These are phyloP conservation scores for Pleurotus tuber-regium DNA, from an alignment of 768 basidiomycete genomes.

Conservation along the genomic window DNA sequence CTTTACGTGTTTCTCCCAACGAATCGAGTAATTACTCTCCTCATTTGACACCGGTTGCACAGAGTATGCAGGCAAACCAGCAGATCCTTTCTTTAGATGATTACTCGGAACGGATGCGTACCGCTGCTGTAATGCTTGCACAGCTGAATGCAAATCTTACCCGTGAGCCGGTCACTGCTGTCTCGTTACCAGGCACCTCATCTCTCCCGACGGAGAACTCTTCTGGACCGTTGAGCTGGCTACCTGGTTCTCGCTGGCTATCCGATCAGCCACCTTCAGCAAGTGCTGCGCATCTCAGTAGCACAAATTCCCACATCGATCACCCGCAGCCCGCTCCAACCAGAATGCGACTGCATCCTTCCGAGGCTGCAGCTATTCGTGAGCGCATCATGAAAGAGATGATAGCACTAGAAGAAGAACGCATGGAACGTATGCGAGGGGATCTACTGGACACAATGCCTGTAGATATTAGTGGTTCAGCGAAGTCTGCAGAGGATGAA, in stretches of 20 bases:
- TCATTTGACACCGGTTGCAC: constrained; percentile 10
- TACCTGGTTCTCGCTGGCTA: constrained; percentile 58
- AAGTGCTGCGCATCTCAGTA: constrained; percentile 12
- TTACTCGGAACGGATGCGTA: constrained; percentile 98
- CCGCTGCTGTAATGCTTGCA: constrained; percentile 97
- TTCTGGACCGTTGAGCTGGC: constrained; percentile 42
- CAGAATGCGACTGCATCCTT: constrained; percentile 73
- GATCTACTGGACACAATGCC: constrained; percentile 65
- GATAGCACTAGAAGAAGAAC: constrained; percentile 93
- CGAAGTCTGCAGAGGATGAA: constrained; percentile 86
- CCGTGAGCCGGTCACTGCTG: constrained; percentile 44
- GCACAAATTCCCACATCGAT: constrained; percentile 2
- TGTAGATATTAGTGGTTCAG: constrained; percentile 48
- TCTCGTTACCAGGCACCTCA: constrained; percentile 12
- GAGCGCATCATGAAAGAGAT: constrained; percentile 99
- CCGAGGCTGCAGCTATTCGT: constrained; percentile 87
- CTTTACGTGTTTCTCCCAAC: constrained; percentile 5
- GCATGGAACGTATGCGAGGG: constrained; percentile 90
- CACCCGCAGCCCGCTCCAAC: constrained; percentile 24
- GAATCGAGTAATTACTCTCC: constrained; percentile 9
- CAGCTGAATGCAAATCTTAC: constrained; percentile 85
- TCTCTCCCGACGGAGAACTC: constrained; percentile 14
- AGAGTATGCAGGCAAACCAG: background rate
- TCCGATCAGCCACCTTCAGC: constrained; percentile 20
- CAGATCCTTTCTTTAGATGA: constrained; percentile 80